Evolutionary conservation across 805 yeast species (phyloP), one percentile per base, ranked within the genome.

Genomic region (Teunomyces aglyptinius): DNA sequence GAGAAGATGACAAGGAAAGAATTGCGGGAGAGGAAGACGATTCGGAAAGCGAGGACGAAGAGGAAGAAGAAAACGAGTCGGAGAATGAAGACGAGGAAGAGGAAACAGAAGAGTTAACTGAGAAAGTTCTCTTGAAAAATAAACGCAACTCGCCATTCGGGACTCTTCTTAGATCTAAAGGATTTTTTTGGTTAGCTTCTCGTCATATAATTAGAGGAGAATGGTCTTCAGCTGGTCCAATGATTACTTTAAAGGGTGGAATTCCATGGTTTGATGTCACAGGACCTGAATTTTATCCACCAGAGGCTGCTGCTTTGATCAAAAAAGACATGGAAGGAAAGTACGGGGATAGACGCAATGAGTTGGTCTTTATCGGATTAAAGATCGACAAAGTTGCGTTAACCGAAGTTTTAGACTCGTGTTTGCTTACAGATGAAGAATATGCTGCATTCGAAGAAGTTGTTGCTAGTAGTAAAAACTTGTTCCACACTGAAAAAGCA

Each of bases 141-240:
- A 72, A 69, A 47, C 58, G 61, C 28, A 54, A 49, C 5, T 71
- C 76, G 2, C 57, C 64, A 1, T 72, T 73, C 45, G 69, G 68
- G 1, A 60, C 67, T 8, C 51, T 73, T 15, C 50, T 73, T 24
- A 63, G 77, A 6, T 67, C 76, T 5, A 73, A 73, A 50, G 77
- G 77, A 1, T 71, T 70, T 55, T 62, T 73, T 48, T 73, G 78
- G 78, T 54, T 73, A 13, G 77, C 77, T 4, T 60, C 75, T 1
- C 58, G 76, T 45, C 54, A 60, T 44, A 62, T 71, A n/a, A 56
- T 66, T 38, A 54, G 72, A 46, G 76, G 76, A 15, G 76, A 72
- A 54, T 71, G 76, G 76, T 65, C 72, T 1, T 68, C 72, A 38
- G 77, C 76, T 0, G 76, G 77, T 3, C 56, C 67, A 2, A 70